A percentile compares a stretch with the other conserved stretches of the same genome.
Conservation (phyloP, 2,329 filamentous ascomycete genomes). For the Penicillium nordicum region DNA sequence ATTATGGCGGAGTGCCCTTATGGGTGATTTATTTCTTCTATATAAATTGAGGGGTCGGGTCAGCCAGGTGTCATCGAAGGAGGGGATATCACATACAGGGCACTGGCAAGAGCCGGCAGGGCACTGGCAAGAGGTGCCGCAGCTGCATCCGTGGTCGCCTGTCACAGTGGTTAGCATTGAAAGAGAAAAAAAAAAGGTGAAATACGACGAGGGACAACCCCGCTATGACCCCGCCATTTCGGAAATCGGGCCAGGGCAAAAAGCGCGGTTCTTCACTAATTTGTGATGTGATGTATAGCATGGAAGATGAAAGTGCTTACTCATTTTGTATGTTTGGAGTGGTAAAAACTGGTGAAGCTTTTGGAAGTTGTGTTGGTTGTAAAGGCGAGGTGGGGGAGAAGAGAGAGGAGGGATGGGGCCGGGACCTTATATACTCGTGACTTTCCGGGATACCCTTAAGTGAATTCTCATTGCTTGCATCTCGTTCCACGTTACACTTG, state of each 20-base stretch:
- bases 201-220: conserved; percentile 8
- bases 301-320: conserved; percentile 15
- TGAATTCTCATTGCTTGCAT: not conserved
- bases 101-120: conserved; percentile 41
- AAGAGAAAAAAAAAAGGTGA: not conserved
- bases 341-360: conserved; percentile 7
- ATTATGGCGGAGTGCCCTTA: too few species aligned
- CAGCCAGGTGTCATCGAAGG: conserved; percentile 8
- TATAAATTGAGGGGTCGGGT: not conserved
- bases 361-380: conserved; percentile 2
- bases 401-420: conserved; percentile 5
- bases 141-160: conserved; percentile 41
- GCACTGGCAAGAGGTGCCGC: conserved; percentile 42
- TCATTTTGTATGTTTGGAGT: conserved; percentile 22
- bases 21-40: conserved; percentile 23
- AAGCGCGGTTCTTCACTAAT: not conserved
- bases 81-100: conserved; percentile 31
- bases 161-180: conserved; percentile 12
- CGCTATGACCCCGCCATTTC: conserved; percentile 24
- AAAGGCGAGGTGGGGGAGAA: conserved; percentile 3
- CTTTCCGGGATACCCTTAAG: conserved; percentile 11
- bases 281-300: not conserved
- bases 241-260: not conserved
- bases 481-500: not conserved
- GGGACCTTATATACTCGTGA: conserved; percentile 27